Evolutionary conservation across 1,284 basidiomycete species (phyloP).

Genomic region (Flammula alnicola): DNA sequence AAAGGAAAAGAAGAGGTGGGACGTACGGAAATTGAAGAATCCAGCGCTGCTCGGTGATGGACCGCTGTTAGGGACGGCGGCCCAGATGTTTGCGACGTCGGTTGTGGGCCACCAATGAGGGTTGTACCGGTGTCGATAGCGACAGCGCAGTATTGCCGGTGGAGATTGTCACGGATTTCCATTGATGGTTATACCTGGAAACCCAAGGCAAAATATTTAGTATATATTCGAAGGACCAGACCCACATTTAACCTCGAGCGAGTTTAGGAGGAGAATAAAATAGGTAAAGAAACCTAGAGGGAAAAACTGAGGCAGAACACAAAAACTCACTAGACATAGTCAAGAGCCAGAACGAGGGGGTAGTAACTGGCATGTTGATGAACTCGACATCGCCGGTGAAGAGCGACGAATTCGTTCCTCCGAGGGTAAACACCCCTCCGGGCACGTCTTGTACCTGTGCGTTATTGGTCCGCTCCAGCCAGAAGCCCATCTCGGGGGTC

Average conservation of each 20-base stretch:
- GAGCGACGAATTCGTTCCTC: constrained; percentile 70
- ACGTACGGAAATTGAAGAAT: constrained; percentile 72
- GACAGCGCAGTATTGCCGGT: constrained; percentile 47
- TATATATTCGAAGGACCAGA: too few relatives aligned
- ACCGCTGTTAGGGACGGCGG: constrained; percentile 52
- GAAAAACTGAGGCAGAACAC: constrained; percentile 1
- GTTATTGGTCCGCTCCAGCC: constrained; percentile 46
- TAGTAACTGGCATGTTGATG: constrained; percentile 43
- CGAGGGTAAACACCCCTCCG: constrained; percentile 77
- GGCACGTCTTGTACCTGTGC: constrained; percentile 43
- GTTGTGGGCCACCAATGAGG: constrained; percentile 68
- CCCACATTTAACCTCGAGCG: too few relatives aligned
- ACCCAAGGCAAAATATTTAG: not conserved
- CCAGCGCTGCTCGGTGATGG: constrained; percentile 48
- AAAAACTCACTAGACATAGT: constrained; percentile 49
- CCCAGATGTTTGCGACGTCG: constrained; percentile 59
- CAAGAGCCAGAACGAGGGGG: constrained; percentile 59
- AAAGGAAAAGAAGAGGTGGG: not conserved
- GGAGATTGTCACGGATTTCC: constrained; percentile 46
- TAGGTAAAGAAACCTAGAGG: too few relatives aligned
- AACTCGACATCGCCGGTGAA: constrained; percentile 72
- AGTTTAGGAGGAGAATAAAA: too few relatives aligned
- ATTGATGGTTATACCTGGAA: constrained; percentile 58
- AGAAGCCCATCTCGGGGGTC: constrained; percentile 65
- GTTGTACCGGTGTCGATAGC: constrained; percentile 84